Percentiles rank a stretch among this genome's conserved stretches.
These are phyloP conservation scores for Waltiozyma sp. DNA, from an alignment of 1,139 yeast species.

Conservation along the genomic window DNA sequence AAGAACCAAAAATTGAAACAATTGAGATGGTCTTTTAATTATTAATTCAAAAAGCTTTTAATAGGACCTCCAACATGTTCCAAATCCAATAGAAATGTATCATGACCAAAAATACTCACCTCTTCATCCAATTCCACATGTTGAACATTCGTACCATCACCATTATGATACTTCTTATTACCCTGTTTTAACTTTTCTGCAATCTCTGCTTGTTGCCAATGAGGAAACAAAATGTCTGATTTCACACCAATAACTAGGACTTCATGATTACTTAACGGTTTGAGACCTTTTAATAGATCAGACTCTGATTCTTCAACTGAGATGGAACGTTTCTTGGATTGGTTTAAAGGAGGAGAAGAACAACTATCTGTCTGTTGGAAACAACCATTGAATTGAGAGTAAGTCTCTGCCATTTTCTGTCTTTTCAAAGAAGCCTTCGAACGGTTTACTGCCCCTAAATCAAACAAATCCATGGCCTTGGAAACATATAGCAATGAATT, in stretches of 20 bases:
- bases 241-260: constrained; percentile 82
- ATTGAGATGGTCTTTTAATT: too few relatives aligned
- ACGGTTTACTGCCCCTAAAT: constrained; percentile 48
- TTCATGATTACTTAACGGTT: constrained; percentile 49
- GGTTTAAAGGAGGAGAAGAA: constrained; percentile 8
- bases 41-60: constrained; percentile 40
- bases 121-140: constrained; percentile 71
- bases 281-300: constrained; percentile 61
- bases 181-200: constrained; percentile 45
- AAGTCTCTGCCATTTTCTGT: constrained; percentile 20
- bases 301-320: constrained; percentile 42
- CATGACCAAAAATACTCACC: constrained; percentile 79
- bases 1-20: too few relatives aligned
- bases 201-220: constrained; percentile 87
- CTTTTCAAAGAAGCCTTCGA: constrained; percentile 32
- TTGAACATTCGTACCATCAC: constrained; percentile 30
- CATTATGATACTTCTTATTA: constrained; percentile 21
- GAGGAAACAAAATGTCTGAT: constrained; percentile 84
- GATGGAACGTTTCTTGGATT: constrained; percentile 5
- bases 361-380: background rate
- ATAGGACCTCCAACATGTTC: constrained; percentile 76
- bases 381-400: background rate
- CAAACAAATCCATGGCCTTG: constrained; percentile 92
- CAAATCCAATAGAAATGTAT: constrained; percentile 71
- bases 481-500: constrained; percentile 79